phyloP scores from a whole-genome alignment of 2,329 filamentous ascomycete species.

The Alternaria rosae region DNA sequence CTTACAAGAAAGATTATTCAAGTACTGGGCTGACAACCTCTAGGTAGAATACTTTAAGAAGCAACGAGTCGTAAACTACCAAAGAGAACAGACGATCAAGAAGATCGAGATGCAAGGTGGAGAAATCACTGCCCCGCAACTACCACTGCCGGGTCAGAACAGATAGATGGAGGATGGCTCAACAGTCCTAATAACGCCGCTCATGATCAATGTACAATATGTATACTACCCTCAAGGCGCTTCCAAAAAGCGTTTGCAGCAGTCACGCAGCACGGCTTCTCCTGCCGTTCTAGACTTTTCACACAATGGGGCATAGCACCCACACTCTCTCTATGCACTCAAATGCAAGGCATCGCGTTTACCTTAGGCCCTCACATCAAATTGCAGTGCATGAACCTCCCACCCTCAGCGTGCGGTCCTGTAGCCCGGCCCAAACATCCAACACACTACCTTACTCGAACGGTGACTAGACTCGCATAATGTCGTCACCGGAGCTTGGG shows the following conservation, averaged over 20 bases:
- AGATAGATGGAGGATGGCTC: constrained; percentile 3
- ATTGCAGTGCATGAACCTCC: constrained; percentile 1
- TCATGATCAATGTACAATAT: constrained; percentile 20
- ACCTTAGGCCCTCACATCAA: background rate
- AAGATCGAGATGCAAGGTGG: constrained; percentile 54
- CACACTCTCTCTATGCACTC: background rate
- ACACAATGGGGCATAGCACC: background rate
- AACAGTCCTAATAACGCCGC: constrained; percentile 7
- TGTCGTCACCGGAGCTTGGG: constrained; percentile 14
- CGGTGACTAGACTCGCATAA: constrained; percentile 12
- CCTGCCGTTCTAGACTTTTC: background rate
- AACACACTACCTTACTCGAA: background rate
- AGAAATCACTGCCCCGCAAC: constrained; percentile 45
- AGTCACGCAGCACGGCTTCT: background rate
- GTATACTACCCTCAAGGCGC: constrained; percentile 7
- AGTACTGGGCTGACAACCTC: constrained; percentile 17
- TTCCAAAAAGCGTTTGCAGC: background rate
- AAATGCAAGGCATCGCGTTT: background rate
- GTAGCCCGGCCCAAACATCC: background rate
- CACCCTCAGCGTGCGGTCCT: background rate
- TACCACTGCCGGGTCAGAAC: constrained; percentile 38
- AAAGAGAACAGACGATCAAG: constrained; percentile 74
- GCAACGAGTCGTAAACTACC: constrained; percentile 88
- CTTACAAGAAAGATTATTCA: background rate
- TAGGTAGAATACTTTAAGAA: constrained; percentile 98